Conservation (phyloP, 352 stramenopile species). For the Peronosclerospora sorghi region DNA sequence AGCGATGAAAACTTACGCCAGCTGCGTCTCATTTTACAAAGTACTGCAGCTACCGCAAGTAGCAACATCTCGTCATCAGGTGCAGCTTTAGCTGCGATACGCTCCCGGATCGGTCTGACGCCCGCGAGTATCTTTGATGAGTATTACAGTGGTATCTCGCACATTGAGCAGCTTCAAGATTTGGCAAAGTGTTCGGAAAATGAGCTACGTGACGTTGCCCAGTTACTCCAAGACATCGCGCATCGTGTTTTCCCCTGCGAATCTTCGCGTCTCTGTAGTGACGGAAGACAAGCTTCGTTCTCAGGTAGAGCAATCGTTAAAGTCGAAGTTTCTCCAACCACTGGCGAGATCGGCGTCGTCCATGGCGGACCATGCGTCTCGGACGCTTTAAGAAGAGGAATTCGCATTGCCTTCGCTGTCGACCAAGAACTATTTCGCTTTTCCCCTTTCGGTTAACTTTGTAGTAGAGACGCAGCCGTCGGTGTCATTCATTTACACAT, state of each 20-base stretch:
- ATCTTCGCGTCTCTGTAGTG: conserved; percentile 57
- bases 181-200: conserved; percentile 61
- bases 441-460: conserved; percentile 76
- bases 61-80: conserved; percentile 63
- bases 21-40: conserved; percentile 64
- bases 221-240: conserved; percentile 49
- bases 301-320: conserved; percentile 36
- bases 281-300: conserved; percentile 57
- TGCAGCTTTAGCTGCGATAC: conserved; percentile 41
- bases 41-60: conserved; percentile 51
- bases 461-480: conserved; percentile 66
- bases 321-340: conserved; percentile 37
- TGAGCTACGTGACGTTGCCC: conserved; percentile 43
- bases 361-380: conserved; percentile 10
- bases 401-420: conserved; percentile 17
- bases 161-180: conserved; percentile 65
- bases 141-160: conserved; percentile 56
- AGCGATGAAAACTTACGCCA: conserved; percentile 59
- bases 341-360: conserved; percentile 13
- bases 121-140: conserved; percentile 46
- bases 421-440: conserved; percentile 55
- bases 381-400: conserved; percentile 9
- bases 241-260: conserved; percentile 41
- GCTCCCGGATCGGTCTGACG: conserved; percentile 48
- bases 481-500: conserved; percentile 63